Evolutionary conservation across 139 green algal species (phyloP), one percentile per base, ranked within the genome.

Genomic region (Coccomyxa sp.): DNA sequence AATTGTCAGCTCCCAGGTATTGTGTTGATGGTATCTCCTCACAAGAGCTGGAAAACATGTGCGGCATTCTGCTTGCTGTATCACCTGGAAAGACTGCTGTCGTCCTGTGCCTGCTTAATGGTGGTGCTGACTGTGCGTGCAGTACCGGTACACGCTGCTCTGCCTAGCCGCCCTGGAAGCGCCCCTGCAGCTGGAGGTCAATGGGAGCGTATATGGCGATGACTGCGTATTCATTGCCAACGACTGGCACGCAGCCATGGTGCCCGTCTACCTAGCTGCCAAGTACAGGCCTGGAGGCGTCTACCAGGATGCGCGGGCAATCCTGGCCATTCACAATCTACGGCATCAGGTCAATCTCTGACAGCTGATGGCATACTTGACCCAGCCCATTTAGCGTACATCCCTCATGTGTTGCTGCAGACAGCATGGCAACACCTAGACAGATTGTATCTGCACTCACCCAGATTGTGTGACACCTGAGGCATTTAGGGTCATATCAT

Each of bases 251-350:
- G 88, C 89, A 24, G 76, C 87, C 7, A 82, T 97, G 55, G 85
- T 95, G 36, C 92, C 93, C 9, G 88, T 95, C 16, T 93, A 93
- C 85, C 81, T 97, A 8, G 90, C 90, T 8, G 87, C 89, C 55
- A 97, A 97, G 83, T 98, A 95, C 86, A 85, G 95, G 16, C 86
- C 87, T 3, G 75, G 94, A 55, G 91, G 89, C 0, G 90, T 96
- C 27, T 97, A 95, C 83, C 78, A 54, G 22, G 82, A 85, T 34
- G 87, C 93, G 0, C 89, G 92, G 76, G 86, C 73, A 36, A 78
- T 98, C 41, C 79, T 97, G 68, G 91, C 90, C 31, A 95, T 98
- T 58, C 94, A 98, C 86, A 98, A 98, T 81, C 86, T 98, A 36
- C 71, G 85, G 14, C 89, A 94, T 80, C 92, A 97, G 90, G 92